A percentile compares a stretch with the other conserved stretches of the same genome.
Conservation (phyloP, 208 protist genomes). For the Trypanosoma boissoni region DNA sequence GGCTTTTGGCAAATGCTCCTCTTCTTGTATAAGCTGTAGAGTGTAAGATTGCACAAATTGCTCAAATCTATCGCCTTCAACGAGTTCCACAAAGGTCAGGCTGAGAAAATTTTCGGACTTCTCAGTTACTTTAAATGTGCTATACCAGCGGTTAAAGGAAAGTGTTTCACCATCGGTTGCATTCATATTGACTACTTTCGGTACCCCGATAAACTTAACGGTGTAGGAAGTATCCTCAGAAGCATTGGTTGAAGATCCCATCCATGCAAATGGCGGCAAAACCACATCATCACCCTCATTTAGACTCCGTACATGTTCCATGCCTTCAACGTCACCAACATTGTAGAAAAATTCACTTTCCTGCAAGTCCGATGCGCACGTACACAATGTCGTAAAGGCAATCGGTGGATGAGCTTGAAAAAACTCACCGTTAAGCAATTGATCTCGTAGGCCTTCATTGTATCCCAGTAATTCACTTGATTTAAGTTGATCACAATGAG, state of each 20-base stretch:
- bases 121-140: conserved; percentile 44
- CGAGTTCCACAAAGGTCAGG: conserved; percentile 52
- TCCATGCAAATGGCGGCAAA: conserved; percentile 47
- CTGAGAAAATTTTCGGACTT: conserved; percentile 37
- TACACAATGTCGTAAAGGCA: conserved; percentile 58
- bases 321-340: conserved; percentile 19
- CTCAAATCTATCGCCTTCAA: conserved; percentile 46
- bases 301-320: conserved; percentile 16
- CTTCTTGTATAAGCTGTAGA: conserved; percentile 47
- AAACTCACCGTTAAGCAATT: conserved; percentile 42
- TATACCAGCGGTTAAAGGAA: conserved; percentile 68
- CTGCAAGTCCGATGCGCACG: conserved; percentile 56
- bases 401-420: conserved; percentile 40
- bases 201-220: conserved; percentile 54
- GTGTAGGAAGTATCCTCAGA: conserved; percentile 27
- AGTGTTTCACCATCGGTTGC: conserved; percentile 48
- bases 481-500: conserved; percentile 42
- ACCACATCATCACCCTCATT: conserved; percentile 39
- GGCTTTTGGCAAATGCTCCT: conserved; percentile 49
- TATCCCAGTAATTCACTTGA: conserved; percentile 33
- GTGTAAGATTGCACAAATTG: conserved; percentile 41
- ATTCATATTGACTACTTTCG: conserved; percentile 67
- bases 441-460: conserved; percentile 25
- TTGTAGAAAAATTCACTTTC: conserved; percentile 63
- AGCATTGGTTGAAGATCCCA: conserved; percentile 24